Base-by-base conservation (phyloP, 352 stramenopile genomes). In the Phytophthora gonapodyides region DNA sequence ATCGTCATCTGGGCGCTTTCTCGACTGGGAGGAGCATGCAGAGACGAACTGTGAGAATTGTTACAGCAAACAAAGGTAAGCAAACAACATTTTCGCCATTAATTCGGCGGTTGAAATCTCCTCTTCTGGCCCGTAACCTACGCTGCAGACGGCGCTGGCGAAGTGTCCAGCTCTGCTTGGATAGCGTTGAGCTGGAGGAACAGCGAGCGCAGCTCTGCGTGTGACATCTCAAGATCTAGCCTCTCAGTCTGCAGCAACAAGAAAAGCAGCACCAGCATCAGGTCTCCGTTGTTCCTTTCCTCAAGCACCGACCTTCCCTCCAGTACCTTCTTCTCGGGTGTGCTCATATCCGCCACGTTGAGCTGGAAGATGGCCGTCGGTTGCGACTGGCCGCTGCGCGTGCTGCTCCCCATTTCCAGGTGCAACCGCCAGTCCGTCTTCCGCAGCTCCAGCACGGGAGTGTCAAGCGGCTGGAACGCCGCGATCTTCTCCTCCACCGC, bases 141-240 rank as follows among this genome's bases (percentile, higher is more conserved):
- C 55, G 0, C 36, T 76, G 1, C 7, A 58, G 6, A 61, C 47
- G 5, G 55, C 46, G 13, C 36, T 70, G 16, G 49, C 45, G n/a
- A 16, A 62, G n/a, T 69, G 35, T 91, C 82, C 10, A 91, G 49
- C 43, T 80, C 66, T 16, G 47, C 51, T 61, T 91, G 82, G 27
- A 87, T 72, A 5, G 66, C 63, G 52, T 91, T 88, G 31, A 91
- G 80, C 58, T 91, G 69, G 10, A 76, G 44, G 57, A 91, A 88
- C 48, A 91, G 55, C 12, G 47, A 56, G 21, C 69, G 74, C 13
- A 89, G 61, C 38, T 89, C 74, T 17, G 58, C 61, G 45, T 91
- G 82, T 9, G 73, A 79, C 60, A 91, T 61, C 56, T 89, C 82
- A 0, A 91, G 15, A 37, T 86, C 76, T 24, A 89, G 34, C 40